Percentiles rank a stretch among this genome's conserved stretches.
phyloP scores from a whole-genome alignment of 2,329 filamentous ascomycete genomes.

The Penicillium sp. region DNA sequence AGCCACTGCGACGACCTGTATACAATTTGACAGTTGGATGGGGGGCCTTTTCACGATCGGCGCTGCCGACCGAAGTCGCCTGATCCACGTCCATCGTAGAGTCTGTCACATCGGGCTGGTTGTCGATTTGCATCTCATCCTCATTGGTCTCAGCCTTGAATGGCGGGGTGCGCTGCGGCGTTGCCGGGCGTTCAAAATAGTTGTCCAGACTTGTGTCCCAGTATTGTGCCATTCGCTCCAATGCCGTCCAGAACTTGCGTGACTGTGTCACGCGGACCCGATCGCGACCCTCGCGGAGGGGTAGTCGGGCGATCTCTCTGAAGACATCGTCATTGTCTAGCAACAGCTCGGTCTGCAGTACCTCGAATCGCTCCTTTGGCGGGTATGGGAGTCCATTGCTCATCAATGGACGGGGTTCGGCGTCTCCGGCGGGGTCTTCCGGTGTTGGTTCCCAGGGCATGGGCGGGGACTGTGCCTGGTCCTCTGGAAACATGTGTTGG shows the following conservation, averaged over 20 bases:
- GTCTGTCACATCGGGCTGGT: constrained; percentile 16
- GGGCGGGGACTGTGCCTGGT: constrained; percentile 36
- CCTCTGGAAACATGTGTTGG: constrained; percentile 37
- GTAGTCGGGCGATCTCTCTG: constrained; percentile 54
- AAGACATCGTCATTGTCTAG: constrained; percentile 60
- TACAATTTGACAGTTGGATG: constrained; percentile 43
- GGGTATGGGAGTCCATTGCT: constrained; percentile 54
- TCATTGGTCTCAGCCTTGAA: constrained; percentile 17
- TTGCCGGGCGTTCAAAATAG: constrained; percentile 48
- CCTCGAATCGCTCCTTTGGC: constrained; percentile 50
- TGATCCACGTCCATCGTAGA: constrained; percentile 29
- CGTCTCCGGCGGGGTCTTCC: constrained; percentile 19
- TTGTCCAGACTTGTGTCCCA: constrained; percentile 63
- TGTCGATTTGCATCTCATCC: constrained; percentile 23
- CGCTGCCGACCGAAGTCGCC: neutral
- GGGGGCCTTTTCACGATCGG: neutral
- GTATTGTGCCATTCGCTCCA: constrained; percentile 62
- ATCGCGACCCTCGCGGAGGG: constrained; percentile 45
- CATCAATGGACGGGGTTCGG: constrained; percentile 36
- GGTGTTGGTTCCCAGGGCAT: constrained; percentile 35
- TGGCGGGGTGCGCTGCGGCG: constrained; percentile 22
- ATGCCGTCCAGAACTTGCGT: constrained; percentile 60
- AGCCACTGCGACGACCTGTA: constrained; percentile 59
- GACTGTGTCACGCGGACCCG: constrained; percentile 56
- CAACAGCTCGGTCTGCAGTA: constrained; percentile 52